Base-by-base conservation (phyloP, 805 yeast genomes). In the Suhomyces pyralidae region DNA sequence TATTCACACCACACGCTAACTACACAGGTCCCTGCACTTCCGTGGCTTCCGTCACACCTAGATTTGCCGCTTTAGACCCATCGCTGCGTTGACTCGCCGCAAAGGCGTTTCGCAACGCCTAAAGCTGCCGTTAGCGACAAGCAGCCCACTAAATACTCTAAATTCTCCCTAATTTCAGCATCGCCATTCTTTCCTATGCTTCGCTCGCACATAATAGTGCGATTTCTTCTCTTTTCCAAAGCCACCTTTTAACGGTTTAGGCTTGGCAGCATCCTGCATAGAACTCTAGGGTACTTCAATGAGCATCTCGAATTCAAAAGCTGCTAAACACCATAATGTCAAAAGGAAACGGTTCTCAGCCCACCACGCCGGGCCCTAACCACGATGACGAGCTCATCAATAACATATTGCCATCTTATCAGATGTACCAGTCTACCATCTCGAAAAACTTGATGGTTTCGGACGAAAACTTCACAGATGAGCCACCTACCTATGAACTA, bases 341-440 rank as follows among this genome's bases (percentile, higher is more conserved):
- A 19, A 24, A 17, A n/a, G 42, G 24, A n/a, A 38, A 42, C 17
- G 45, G 45, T n/a, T 42, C 45, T 22, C 54, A 48, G n/a, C 45
- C 56, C 9, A 25, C 47, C 3, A 40, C 56, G 17, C 58, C 55
- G 9, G 53, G 48, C 24, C 54, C 49, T 34, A 49, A 50, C 45
- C 58, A 58, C 26, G 65, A 56, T 46, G 73, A 66, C 10, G 66
- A 65, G 45, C 63, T 64, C 32, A 55, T 73, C 46, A 59, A 68
- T 46, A 70, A 73, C 48, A 76, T 76, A 34, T 64, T 76, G 12
- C 80, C 80, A 1, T 73, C 78, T 8, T 76, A 75, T 57, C 74
- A 74, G 40, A 75, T 76, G 79, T 74, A 67, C 61, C 73, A 71
- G 59, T 64, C 77, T 30, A 76, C 79, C 5, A 63, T 76, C 7